Evolutionary conservation across 2,329 filamentous ascomycete species (phyloP), one percentile per base, ranked within the genome.

Genomic region (Huntiella omanensis): DNA sequence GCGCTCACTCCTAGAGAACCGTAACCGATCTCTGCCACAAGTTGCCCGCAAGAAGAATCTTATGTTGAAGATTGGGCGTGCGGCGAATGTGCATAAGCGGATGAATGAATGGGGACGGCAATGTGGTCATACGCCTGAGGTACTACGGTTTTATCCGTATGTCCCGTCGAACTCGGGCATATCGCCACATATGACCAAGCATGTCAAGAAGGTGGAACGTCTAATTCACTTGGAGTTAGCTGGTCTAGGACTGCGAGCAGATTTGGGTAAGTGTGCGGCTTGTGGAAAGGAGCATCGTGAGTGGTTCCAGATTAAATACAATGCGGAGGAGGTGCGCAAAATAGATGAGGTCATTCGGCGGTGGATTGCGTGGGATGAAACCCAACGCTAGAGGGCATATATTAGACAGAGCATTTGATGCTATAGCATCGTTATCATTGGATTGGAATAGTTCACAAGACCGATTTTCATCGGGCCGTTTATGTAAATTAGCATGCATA

Each of bases 51-150:
- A 64, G 42, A 75, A 76, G 50, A 84, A 77, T 2, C 80, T 80
- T 54, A 65, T 80, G 28, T 66, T 80, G 48, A 80, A 80, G 57
- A 80, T 80, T 50, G 76, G 76, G 4, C 67, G 76, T 7, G 75
- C 76, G 4, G 68, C 75, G 53, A 98, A 98, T 56, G 87, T 98
- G 3, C 85, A 93, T 57, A 74, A 87, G 4, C 75, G 91, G 11
- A 73, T 98, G 64, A 86, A 87, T 56, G 83, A 96, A 62, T 96
- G 91, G 91, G 79, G 79, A 45, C 76, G 82, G 19, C 91, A 98
- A 63, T 98, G 91, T 60, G 85, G 84, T 1, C 86, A 95, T 58
- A 77, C 85, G 51, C 69, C 95, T 22, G 85, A 84, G 17, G 71
- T 98, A 46, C 76, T 96, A 43, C 77, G 91, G 5, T 96, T 82